phyloP scores from a whole-genome alignment of 805 yeast genomes.

The Kuraishia hungarica region DNA sequence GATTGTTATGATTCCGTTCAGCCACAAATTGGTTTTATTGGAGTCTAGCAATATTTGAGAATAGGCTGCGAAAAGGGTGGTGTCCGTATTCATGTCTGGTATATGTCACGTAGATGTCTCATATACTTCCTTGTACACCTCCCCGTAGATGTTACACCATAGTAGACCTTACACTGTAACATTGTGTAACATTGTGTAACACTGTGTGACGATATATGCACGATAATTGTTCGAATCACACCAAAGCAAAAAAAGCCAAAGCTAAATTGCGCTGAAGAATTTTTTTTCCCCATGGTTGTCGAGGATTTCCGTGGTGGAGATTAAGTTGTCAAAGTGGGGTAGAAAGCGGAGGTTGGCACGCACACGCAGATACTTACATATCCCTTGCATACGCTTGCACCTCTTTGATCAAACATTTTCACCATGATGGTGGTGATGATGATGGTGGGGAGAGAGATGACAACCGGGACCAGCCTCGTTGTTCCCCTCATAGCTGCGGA shows the following conservation, averaged over 20 bases:
- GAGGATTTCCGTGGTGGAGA: neutral
- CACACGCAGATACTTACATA: neutral
- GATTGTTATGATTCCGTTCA: too few species aligned
- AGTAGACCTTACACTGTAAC: too few species aligned
- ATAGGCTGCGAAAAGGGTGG: too few species aligned
- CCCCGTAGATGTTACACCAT: too few species aligned
- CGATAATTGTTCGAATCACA: neutral
- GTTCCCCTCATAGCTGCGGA: neutral
- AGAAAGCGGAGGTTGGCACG: neutral
- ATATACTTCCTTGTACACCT: too few species aligned
- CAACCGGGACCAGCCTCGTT: neutral
- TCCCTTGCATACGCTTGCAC: neutral
- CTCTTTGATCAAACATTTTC: neutral
- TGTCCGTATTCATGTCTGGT: too few species aligned
- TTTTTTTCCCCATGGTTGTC: neutral
- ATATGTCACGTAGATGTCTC: too few species aligned
- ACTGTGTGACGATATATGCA: neutral
- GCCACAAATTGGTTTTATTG: too few species aligned
- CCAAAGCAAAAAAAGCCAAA: neutral
- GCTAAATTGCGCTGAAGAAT: neutral
- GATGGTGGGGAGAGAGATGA: neutral
- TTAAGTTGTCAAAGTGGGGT: neutral
- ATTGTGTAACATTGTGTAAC: too few species aligned
- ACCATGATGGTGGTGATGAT: neutral
- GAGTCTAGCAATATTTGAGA: too few species aligned